Percentiles rank a stretch among this genome's conserved stretches.
Conservation (phyloP, 1,139 yeast genomes). For the Blastobotrys buckinghamii region DNA sequence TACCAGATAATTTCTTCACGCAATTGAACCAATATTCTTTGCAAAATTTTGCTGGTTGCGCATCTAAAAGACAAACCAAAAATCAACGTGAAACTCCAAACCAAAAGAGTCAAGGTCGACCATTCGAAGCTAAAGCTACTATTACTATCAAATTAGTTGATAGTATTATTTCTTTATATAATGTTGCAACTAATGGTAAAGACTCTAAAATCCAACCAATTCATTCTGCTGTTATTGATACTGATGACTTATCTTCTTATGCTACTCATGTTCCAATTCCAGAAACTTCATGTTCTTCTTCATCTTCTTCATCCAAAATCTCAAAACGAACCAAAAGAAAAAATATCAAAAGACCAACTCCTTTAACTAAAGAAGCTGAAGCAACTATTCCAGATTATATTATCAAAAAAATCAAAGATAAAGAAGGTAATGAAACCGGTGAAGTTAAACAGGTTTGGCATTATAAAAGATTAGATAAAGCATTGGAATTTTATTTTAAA, state of each 20-base stretch:
- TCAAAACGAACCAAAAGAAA: too few relatives aligned
- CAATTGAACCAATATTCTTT: neutral
- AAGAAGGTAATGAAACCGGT: neutral
- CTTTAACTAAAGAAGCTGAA: neutral
- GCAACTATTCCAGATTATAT: neutral
- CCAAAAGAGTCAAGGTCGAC: slow-evolving; percentile 9
- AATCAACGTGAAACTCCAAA: neutral
- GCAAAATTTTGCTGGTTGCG: neutral
- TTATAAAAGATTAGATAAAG: slow-evolving; percentile 5
- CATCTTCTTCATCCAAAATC: too few relatives aligned
- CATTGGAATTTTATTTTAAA: slow-evolving; percentile 7
- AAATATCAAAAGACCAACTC: too few relatives aligned
- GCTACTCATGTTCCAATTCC: too few relatives aligned
- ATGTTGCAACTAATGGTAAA: slow-evolving; percentile 3
- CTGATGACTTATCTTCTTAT: neutral
- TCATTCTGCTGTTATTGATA: neutral
- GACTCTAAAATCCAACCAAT: neutral
- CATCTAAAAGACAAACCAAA: slow-evolving; percentile 4
- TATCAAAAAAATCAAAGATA: neutral
- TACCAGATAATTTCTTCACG: neutral
- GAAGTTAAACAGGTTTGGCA: slow-evolving; percentile 1
- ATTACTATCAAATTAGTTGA: neutral
- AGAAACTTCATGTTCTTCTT: too few relatives aligned
- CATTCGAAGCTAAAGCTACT: neutral
- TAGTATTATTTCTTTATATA: neutral